phyloP scores from a whole-genome alignment of 129 eudicot species.

The Daucus carota region DNA sequence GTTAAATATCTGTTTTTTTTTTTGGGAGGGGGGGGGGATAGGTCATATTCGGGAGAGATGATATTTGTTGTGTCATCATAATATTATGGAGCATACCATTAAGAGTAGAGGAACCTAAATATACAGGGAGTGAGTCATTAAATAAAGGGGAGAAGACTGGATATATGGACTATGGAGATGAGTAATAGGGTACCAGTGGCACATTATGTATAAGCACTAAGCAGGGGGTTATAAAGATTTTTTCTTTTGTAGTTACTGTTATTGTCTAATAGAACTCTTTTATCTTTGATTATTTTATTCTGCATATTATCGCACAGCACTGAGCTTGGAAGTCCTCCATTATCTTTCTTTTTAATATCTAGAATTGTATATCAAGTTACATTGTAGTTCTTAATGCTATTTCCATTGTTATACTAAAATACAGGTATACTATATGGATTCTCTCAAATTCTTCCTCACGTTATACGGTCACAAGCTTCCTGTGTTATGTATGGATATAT shows the following conservation, averaged over 20 bases:
- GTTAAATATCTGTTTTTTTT: no score
- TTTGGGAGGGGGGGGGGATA: no score
- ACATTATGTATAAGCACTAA: background rate
- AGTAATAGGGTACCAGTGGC: background rate
- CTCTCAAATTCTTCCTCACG: conserved; percentile 66
- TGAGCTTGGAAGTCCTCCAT: background rate
- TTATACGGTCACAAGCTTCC: conserved; percentile 94
- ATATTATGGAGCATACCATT: background rate
- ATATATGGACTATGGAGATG: background rate
- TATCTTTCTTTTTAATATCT: conserved; percentile 1
- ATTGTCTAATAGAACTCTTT: background rate
- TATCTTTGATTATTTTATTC: background rate
- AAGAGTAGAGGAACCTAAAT: no score
- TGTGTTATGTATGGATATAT: conserved; percentile 86
- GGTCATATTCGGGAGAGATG: background rate
- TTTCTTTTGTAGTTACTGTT: background rate
- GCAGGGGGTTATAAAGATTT: background rate
- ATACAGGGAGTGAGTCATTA: background rate
- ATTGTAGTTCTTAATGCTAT: conserved; percentile 9
- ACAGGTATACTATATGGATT: conserved; percentile 85
- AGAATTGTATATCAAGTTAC: background rate
- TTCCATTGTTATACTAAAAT: conserved; percentile 4
- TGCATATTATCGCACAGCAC: background rate
- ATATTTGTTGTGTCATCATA: background rate
- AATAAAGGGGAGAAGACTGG: background rate